Conservation (phyloP, 179 eudicot species). For the Silene coronaria region DNA sequence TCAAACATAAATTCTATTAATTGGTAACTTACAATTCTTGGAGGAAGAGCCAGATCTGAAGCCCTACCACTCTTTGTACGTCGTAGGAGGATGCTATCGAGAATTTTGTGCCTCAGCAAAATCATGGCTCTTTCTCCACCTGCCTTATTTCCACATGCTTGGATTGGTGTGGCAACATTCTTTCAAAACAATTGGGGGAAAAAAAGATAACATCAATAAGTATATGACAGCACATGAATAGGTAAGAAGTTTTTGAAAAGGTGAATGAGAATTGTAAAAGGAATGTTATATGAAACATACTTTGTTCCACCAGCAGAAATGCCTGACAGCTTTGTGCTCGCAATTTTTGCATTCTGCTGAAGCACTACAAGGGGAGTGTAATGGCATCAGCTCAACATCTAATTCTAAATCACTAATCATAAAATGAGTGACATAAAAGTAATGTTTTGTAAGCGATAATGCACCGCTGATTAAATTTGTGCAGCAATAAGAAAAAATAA, state of each 20-base stretch:
- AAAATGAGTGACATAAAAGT: not conserved
- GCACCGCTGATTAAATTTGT: not conserved
- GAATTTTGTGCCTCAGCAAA: slow-evolving; percentile 63
- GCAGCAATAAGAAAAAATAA: not conserved
- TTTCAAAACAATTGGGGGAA: slow-evolving; percentile 13
- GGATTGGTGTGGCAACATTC: slow-evolving; percentile 62
- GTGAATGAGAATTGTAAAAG: not conserved
- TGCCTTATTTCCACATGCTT: slow-evolving; percentile 34
- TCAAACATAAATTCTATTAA: not conserved
- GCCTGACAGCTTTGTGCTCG: slow-evolving; percentile 66
- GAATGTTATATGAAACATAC: slow-evolving; percentile 32
- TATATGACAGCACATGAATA: not conserved
- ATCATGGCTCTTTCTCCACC: slow-evolving; percentile 65
- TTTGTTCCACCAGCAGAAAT: slow-evolving; percentile 99
- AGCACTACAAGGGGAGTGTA: slow-evolving; percentile 32
- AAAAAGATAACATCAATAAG: slow-evolving; percentile 8
- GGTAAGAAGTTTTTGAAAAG: not conserved
- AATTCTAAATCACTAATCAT: not conserved
- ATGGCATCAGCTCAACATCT: not conserved
- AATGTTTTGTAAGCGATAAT: not conserved
- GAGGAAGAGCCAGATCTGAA: slow-evolving; percentile 86
- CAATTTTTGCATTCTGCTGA: slow-evolving; percentile 53
- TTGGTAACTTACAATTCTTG: slow-evolving; percentile 61
- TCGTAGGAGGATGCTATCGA: slow-evolving; percentile 63
- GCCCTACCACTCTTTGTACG: slow-evolving; percentile 92